Percentiles rank a stretch among this genome's conserved stretches.
phyloP scores from a whole-genome alignment of 2,329 filamentous ascomycete species.

The Exophiala bonariae region DNA sequence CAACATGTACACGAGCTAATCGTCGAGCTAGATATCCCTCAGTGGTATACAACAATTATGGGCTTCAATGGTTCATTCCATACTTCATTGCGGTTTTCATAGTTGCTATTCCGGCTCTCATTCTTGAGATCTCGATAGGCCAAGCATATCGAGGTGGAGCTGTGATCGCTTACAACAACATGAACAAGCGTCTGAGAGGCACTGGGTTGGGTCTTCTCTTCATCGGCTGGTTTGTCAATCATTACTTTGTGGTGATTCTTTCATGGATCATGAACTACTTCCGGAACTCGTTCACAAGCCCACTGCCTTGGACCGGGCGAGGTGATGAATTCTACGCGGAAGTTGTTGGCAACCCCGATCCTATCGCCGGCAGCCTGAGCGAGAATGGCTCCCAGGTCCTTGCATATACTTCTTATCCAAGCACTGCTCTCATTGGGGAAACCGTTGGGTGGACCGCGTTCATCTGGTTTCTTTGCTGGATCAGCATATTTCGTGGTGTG shows the following conservation, averaged over 20 bases:
- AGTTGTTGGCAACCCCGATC: conserved; percentile 51
- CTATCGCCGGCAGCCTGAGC: conserved; percentile 40
- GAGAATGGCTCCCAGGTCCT: conserved; percentile 33
- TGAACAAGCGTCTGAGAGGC: conserved; percentile 55
- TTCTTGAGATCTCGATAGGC: conserved; percentile 55
- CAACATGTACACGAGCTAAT: too few relatives aligned
- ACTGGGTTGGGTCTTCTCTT: conserved; percentile 54
- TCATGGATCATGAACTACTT: conserved; percentile 63
- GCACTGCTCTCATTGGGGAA: conserved; percentile 51
- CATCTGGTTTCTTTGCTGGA: conserved; percentile 60
- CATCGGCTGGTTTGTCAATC: conserved; percentile 56
- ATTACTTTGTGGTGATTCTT: conserved; percentile 58
- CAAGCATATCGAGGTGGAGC: conserved; percentile 58
- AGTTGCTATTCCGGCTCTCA: conserved; percentile 57
- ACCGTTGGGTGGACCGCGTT: conserved; percentile 60
- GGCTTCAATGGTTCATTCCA: conserved; percentile 61
- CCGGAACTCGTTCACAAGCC: conserved; percentile 55
- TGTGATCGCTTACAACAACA: conserved; percentile 56
- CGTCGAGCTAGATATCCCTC: conserved; percentile 58
- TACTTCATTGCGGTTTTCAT: conserved; percentile 57
- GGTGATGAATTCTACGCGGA: conserved; percentile 56
- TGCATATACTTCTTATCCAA: conserved; percentile 50
- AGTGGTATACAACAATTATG: conserved; percentile 61
- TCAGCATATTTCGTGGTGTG: conserved; percentile 61
- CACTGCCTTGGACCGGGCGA: conserved; percentile 54